Base-by-base conservation (phyloP, 257 asterid genomes). In the Solanum infundibuliforme region DNA sequence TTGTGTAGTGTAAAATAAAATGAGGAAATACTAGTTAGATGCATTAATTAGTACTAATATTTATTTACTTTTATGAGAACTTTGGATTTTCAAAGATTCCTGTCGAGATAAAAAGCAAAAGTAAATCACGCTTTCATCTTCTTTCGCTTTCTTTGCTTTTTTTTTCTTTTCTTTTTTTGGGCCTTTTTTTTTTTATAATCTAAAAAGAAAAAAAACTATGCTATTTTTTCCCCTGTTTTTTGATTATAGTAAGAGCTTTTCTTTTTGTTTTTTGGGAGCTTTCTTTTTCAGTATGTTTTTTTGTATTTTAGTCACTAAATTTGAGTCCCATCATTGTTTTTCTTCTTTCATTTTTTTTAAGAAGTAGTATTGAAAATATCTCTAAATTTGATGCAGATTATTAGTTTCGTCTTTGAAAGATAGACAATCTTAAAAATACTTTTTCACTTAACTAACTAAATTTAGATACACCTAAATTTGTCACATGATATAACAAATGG, bases 91-190 rank as follows among this genome's bases (percentile, higher is more conserved):
- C 90, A 90, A 91, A 93, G 92, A 92, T 93, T 93, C 95, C 90
- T 88, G 93, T 91, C 93, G 62, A 87, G 87, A 77, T 52, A 88
- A 87, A 93, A 92, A 92, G 94, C 92, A 89, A 93, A 93, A 93
- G 93, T 90, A 87, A 77, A 86, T 68, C 93, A 88, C 92, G 90
- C 95, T 88, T 88, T 87, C 89, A 90, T 92, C 85, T 74, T 82
- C 87, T 62, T 87, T 93, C 92, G 93, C 92, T 92, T 86, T 92
- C 95, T 86, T 86, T 89, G 48, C 87, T 90, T 88, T 66, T 48
- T 31, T 18, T 82, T 46, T 31, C 82, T 3, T 72, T 66, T 71
- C 4, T 25, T 82, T 88, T 86, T 86, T 87, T 74, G 23, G 58
- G 77, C 41, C 69, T 83, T 84, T 88, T 76, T 88, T 88, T 69